Base-by-base conservation (phyloP, 495 filamentous ascomycete species). In the Talaromyces stipitatus region DNA sequence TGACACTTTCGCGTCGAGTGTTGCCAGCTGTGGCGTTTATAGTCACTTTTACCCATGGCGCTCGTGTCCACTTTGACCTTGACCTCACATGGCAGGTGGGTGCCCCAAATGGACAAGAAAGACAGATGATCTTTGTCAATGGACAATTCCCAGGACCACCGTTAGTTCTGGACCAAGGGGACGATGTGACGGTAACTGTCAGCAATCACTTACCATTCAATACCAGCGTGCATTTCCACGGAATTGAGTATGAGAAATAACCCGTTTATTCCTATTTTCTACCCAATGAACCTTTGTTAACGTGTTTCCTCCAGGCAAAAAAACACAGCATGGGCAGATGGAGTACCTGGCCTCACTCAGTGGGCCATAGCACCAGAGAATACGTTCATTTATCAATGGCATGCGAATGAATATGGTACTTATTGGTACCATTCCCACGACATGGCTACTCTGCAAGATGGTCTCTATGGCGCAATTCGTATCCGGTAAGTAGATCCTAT, bases 151-250 rank as follows among this genome's bases (percentile, higher is more conserved):
- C 82, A 0, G 80, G 78, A 0, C 82, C 80, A 0, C 29, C 75
- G 11, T 72, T 85, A 38, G 72, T 79, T 48, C 66, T 79, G 1
- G 78, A 82, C 60, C 76, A 82, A 69, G 81, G 79, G 4, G 81
- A 84, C 62, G 72, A 70, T 29, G 77, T 83, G 55, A 69, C 77
- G 43, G 78, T 84, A 9, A 26, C 50, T 3, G 52, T 63, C 10
- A 52, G 58, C 22, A 61, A 63, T n/a, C 29, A 29, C 30, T 18
- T 60, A 26, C 61, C 56, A 0, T 72, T 73, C 27, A 80, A 83
- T 55, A 69, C 68, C 12, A 73, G 72, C 4, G 56, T 79, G 5
- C 75, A 79, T 60, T 79, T 71, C 50, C 76, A 72, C 55, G 69
- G 76, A 30, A 55, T 55, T 6, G 54, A 55, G 54, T 55, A 46